A percentile compares a stretch with the other conserved stretches of the same genome.
phyloP scores from a whole-genome alignment of 176 grass and related monocot genomes.

The Alloteropsis semialata region DNA sequence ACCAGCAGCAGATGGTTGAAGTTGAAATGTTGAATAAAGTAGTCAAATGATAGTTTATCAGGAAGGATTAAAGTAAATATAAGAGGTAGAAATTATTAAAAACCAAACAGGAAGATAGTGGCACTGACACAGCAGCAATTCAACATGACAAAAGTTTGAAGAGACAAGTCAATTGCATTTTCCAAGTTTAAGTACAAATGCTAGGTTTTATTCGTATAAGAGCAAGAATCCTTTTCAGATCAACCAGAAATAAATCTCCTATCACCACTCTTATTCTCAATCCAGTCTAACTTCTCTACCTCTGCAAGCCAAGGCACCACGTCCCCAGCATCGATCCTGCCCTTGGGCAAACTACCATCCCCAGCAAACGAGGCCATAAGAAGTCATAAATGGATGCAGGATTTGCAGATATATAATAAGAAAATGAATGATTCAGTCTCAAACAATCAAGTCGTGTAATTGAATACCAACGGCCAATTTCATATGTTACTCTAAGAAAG shows the following conservation, averaged over 20 bases:
- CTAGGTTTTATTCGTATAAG: background rate
- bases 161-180: background rate
- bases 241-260: background rate
- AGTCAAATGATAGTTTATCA: background rate
- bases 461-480: no score
- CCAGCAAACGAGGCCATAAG: no score
- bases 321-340: no score
- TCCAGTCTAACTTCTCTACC: background rate
- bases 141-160: background rate
- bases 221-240: background rate
- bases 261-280: background rate
- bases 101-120: background rate
- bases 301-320: no score
- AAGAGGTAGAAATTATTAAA: background rate
- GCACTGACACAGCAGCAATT: background rate
- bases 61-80: background rate
- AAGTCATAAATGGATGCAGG: no score
- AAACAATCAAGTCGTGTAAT: no score
- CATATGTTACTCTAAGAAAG: background rate
- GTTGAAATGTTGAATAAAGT: background rate
- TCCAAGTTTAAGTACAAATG: background rate
- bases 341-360: no score
- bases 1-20: background rate
- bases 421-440: no score
- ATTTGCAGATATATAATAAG: no score